Base-by-base conservation (phyloP, 169 alveolate genomes). In the Plasmodium fragile region DNA sequence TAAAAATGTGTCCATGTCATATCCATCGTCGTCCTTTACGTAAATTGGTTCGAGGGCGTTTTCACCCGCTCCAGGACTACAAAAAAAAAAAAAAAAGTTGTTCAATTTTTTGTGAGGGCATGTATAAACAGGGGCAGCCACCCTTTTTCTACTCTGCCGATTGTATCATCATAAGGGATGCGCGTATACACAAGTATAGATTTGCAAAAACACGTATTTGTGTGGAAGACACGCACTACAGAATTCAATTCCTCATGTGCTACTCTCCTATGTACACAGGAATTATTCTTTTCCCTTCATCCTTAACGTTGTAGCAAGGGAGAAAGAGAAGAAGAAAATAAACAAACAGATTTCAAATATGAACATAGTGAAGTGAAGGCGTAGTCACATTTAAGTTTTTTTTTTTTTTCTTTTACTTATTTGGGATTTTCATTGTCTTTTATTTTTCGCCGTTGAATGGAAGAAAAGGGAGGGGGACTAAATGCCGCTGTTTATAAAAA, bases 21-120 rank as follows among this genome's bases (percentile, higher is more conserved):
- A 85, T 32, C 93, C 93, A 43, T 85, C 93, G 25, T 85, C 93
- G 59, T 85, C 93, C 79, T 85, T 85, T 73, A 85, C 55, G 53
- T 49, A 52, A 22, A 85, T 52, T 32, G 93, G 93, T 16, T 85
- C 93, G 13, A 39, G 78, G 77, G 85, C 93, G 43, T 52, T 32
- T 85, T 85, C 93, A 11, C 93, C 93, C 2, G 93, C 93, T 49
- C 93, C 93, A 16, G 93, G 93, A 30, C 93, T 85, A 7, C 39
- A 85, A 36, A 69, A 25, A 30, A 72, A 34, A 75, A 34, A 36
- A 8, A 10, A 34, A 75, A 34, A 36, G n/a, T 4, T 0, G 34
- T 70, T 39, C 11, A 41, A 34, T 2, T 7, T 65, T 65, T 18
- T 18, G 4, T 4, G 34, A 4, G 36, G n/a, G 4, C 36, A 22